Evolutionary conservation across 1,139 yeast genomes (phyloP).

Genomic region (Lodderomyces elongisporus): DNA sequence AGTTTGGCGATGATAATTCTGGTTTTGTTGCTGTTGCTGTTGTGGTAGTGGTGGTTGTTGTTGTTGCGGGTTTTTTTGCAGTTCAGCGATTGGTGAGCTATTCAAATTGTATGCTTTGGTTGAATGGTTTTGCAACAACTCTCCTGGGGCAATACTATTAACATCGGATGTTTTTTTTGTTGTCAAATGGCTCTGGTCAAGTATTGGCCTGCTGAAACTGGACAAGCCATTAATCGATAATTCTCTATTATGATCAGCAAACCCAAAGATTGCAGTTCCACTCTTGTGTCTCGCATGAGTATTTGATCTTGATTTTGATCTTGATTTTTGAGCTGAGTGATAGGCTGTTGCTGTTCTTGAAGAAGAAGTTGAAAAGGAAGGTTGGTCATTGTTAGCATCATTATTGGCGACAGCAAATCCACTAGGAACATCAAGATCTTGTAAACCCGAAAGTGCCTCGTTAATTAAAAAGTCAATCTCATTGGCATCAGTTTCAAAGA

Average conservation of each 20-base stretch:
- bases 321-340: constrained; percentile 12
- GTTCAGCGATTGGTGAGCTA: too few relatives aligned
- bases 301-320: too few relatives aligned
- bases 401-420: constrained; percentile 19
- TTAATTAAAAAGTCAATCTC: constrained; percentile 41
- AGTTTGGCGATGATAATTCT: too few relatives aligned
- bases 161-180: constrained; percentile 22
- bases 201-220: background rate
- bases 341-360: constrained; percentile 6
- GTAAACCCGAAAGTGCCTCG: constrained; percentile 41
- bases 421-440: constrained; percentile 51
- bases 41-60: constrained; percentile 5
- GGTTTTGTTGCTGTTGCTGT: constrained; percentile 2
- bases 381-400: constrained; percentile 4
- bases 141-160: constrained; percentile 25
- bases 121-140: constrained; percentile 23
- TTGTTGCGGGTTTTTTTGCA: too few relatives aligned
- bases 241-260: constrained; percentile 49
- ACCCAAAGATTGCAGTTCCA: constrained; percentile 66
- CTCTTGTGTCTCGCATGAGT: constrained; percentile 42
- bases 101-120: too few relatives aligned
- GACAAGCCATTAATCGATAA: constrained; percentile 41
- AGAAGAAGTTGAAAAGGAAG: constrained; percentile 6
- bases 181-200: background rate
- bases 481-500: constrained; percentile 20